Conservation (phyloP, 345 rosid genomes). For the Passiflora organensis region DNA sequence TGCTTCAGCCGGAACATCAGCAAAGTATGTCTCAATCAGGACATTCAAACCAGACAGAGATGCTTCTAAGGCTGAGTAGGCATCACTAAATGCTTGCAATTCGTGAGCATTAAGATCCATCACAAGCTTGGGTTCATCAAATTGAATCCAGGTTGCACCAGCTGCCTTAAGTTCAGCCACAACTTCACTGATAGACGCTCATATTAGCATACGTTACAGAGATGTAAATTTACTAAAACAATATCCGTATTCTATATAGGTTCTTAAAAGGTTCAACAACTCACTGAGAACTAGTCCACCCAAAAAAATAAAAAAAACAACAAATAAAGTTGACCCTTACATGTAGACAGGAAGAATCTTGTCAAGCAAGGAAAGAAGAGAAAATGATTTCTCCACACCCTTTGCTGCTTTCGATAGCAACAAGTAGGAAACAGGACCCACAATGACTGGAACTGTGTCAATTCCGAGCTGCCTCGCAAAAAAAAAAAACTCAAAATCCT, state of each 20-base stretch:
- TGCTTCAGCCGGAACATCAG: constrained; percentile 79
- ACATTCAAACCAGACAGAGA: constrained; percentile 79
- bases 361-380: constrained; percentile 76
- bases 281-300: neutral
- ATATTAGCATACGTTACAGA: neutral
- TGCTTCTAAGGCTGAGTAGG: constrained; percentile 74
- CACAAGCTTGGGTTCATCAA: constrained; percentile 90
- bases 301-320: neutral
- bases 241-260: too few relatives aligned
- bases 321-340: constrained; percentile 32
- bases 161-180: constrained; percentile 82
- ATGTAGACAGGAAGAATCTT: constrained; percentile 85
- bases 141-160: constrained; percentile 92
- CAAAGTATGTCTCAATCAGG: constrained; percentile 85
- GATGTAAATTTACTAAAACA: neutral
- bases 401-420: constrained; percentile 89
- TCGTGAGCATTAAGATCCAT: constrained; percentile 78
- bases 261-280: too few relatives aligned
- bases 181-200: constrained; percentile 58
- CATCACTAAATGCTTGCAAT: constrained; percentile 70
- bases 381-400: constrained; percentile 79
- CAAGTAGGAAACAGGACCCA: constrained; percentile 95
- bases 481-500: neutral
- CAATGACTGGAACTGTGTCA: constrained; percentile 76
- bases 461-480: constrained; percentile 69